These are phyloP conservation scores for Elaeagnus macrophylla DNA, from an alignment of 306 rosid species.

Conservation along the genomic window DNA sequence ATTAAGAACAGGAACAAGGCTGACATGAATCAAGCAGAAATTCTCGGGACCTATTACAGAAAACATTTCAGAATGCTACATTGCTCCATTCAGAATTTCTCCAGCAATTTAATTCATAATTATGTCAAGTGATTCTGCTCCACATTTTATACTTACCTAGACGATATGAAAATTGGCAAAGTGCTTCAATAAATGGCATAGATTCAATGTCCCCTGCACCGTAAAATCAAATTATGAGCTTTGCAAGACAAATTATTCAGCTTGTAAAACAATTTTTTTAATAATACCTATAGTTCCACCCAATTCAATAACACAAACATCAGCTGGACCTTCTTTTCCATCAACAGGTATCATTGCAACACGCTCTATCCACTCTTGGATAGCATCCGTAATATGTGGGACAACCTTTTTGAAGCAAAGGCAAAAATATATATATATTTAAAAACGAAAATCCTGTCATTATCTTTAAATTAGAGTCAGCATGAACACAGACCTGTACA, in stretches of 20 bases:
- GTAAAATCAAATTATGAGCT: conserved; percentile 18
- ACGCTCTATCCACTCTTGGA: conserved; percentile 90
- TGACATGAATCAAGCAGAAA: conserved; percentile 78
- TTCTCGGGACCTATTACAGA: conserved; percentile 51
- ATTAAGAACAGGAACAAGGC: conserved; percentile 70
- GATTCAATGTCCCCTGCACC: conserved; percentile 80
- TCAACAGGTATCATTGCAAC: conserved; percentile 76
- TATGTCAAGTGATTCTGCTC: not conserved
- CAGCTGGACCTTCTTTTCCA: conserved; percentile 75
- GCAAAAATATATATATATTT: conserved; percentile 18
- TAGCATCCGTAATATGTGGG: conserved; percentile 80
- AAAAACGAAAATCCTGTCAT: not conserved
- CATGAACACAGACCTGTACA: conserved; percentile 51
- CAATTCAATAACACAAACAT: conserved; percentile 85
- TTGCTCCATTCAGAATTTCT: conserved; percentile 12
- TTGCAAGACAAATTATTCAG: not conserved
- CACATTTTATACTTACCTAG: conserved; percentile 45
- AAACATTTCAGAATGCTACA: conserved; percentile 16
- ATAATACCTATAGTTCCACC: conserved; percentile 83
- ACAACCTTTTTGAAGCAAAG: conserved; percentile 45
- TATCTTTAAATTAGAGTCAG: conserved; percentile 3
- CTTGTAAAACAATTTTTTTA: not conserved
- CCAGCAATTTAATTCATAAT: conserved; percentile 1
- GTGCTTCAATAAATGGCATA: conserved; percentile 77
- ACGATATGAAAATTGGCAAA: conserved; percentile 78